Percentiles rank a stretch among this genome's conserved stretches.
These are phyloP conservation scores for Mortierella antarctica DNA, from an alignment of 192 early-diverging fungal genomes.

Conservation along the genomic window DNA sequence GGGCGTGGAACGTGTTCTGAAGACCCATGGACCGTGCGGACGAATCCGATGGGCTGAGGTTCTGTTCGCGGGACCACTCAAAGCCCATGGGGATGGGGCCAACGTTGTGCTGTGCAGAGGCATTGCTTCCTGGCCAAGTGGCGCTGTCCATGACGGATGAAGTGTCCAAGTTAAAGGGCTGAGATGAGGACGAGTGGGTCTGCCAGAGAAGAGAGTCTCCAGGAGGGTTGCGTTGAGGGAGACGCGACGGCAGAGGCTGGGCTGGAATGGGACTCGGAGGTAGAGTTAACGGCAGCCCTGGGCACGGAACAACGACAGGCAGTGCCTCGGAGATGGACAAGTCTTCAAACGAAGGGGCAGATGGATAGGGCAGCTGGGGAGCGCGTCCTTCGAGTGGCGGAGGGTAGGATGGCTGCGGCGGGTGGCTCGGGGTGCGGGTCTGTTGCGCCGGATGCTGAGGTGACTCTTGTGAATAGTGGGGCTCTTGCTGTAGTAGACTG, in stretches of 20 bases:
- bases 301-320: slow-evolving; percentile 7
- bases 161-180: slow-evolving; percentile 7
- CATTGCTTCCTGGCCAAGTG: slow-evolving; percentile 34
- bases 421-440: neutral
- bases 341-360: slow-evolving; percentile 2
- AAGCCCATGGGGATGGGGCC: slow-evolving; percentile 44
- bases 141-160: slow-evolving; percentile 42
- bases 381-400: neutral
- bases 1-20: slow-evolving; percentile 25
- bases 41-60: slow-evolving; percentile 19
- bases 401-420: slow-evolving; percentile 10
- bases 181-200: slow-evolving; percentile 9
- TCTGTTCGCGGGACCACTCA: slow-evolving; percentile 48
- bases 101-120: slow-evolving; percentile 29
- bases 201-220: slow-evolving; percentile 24
- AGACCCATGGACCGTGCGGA: slow-evolving; percentile 18
- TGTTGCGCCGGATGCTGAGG: neutral
- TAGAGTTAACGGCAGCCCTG: neutral
- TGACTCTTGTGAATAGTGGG: neutral
- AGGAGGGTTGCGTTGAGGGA: slow-evolving; percentile 10
- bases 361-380: neutral
- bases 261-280: slow-evolving; percentile 8
- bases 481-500: slow-evolving; percentile 17
- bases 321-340: slow-evolving; percentile 12
- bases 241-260: slow-evolving; percentile 5